Evolutionary conservation across 306 rosid genomes (phyloP), one percentile per base, ranked within the genome.

Genomic region (Sindora glabra): DNA sequence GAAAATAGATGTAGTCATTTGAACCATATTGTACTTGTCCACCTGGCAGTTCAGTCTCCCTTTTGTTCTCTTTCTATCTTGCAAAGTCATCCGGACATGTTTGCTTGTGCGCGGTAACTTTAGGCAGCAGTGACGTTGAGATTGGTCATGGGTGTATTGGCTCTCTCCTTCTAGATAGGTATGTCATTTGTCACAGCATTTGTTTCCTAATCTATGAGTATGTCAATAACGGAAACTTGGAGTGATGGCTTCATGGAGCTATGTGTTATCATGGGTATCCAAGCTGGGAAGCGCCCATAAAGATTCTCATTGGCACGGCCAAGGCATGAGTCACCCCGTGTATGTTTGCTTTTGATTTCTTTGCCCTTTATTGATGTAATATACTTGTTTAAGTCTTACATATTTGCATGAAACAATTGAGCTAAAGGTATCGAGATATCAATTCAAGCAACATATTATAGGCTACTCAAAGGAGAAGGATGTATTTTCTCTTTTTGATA

Each of bases 211-310:
- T 87, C 17, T 91, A 91, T 46, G 97, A 91, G 87, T 91, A 85
- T 42, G 91, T 87, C 60, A 87, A 83, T 71, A 91, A 85, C 77
- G 97, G 97, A 81, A 91, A 88, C 74, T 76, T 91, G 67, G 97
- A 91, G 73, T 95, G 83, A 63, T 91, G 97, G 97, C 91, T 91
- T 59, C 97, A 91, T 64, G 96, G 91, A 74, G 97, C 87, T 15
- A 87, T 91, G 97, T 87, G 89, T 41, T 89, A 87, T 58, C 90
- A 91, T 73, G 95, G 87, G 32, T 85, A 87, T 79, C 97, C 87
- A 55, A 91, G 96, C 12, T 91, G 97, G 97, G 96, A 91, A 71
- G 96, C 97, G 13, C 91, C 96, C 8, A 81, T 76, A 58, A 91
- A 87, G 85, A 69, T 91, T 77, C 82, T 91, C 68, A 83, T 87